These are phyloP conservation scores for Lithospermum erythrorhizon DNA, from an alignment of 257 asterid genomes.

Conservation along the genomic window DNA sequence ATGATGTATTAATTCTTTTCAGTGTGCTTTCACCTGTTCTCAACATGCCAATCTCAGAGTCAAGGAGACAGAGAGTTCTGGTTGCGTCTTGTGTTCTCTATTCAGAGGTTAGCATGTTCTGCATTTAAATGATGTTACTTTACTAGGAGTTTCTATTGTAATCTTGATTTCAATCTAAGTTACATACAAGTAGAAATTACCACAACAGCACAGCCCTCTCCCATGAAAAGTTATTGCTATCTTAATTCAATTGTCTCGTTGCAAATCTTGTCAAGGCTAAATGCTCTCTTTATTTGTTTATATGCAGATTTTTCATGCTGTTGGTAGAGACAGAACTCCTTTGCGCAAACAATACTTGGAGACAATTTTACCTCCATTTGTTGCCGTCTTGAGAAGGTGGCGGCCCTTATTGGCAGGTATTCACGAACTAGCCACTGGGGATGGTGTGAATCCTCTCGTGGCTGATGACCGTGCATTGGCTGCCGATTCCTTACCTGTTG, in stretches of 20 bases:
- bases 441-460: conserved; percentile 89
- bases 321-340: conserved; percentile 70
- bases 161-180: conserved; percentile 8
- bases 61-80: conserved; percentile 88
- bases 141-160: background rate
- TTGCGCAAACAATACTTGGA: conserved; percentile 87
- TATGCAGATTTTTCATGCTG: conserved; percentile 86
- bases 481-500: conserved; percentile 90
- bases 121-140: conserved; percentile 3
- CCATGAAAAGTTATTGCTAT: too few relatives aligned
- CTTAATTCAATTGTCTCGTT: background rate
- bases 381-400: conserved; percentile 94
- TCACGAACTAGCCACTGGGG: conserved; percentile 86
- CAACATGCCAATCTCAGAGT: conserved; percentile 86
- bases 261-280: background rate
- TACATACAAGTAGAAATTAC: background rate
- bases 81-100: conserved; percentile 88
- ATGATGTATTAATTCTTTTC: conserved; percentile 26
- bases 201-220: too few relatives aligned
- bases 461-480: conserved; percentile 92
- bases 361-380: conserved; percentile 88
- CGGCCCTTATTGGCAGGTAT: conserved; percentile 97
- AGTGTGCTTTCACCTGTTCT: conserved; percentile 91
- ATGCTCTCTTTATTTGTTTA: conserved; percentile 10
- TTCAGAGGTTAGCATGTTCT: conserved; percentile 67